phyloP scores from a whole-genome alignment of 1,284 basidiomycete species.

The Rhizoctonia solani region DNA sequence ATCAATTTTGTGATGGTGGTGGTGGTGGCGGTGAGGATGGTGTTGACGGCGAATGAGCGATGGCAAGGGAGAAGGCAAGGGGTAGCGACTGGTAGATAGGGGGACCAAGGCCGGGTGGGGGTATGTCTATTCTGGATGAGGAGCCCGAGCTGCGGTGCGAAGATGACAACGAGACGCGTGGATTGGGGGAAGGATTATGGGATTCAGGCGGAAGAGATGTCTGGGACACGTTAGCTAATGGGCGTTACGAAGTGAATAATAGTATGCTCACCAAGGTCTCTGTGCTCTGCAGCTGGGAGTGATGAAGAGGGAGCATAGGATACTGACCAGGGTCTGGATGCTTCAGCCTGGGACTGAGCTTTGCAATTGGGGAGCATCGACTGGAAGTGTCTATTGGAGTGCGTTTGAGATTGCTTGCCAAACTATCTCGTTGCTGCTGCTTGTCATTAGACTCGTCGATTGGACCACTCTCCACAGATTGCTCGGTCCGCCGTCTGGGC shows the following conservation, averaged over 20 bases:
- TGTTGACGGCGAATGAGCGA: no score
- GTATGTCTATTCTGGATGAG: slow-evolving; percentile 14
- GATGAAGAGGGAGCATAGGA: neutral
- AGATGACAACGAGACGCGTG: slow-evolving; percentile 1
- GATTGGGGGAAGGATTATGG: neutral
- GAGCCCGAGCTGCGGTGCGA: slow-evolving; percentile 11
- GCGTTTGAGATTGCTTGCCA: slow-evolving; percentile 13
- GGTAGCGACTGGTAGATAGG: neutral
- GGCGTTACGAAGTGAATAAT: neutral
- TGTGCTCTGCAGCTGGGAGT: neutral
- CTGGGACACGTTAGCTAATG: neutral
- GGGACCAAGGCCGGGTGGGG: slow-evolving; percentile 25
- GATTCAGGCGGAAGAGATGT: neutral
- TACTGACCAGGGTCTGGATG: neutral
- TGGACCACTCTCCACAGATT: neutral
- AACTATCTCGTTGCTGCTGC: slow-evolving; percentile 3
- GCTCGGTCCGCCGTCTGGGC: neutral
- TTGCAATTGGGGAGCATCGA: neutral
- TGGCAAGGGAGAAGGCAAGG: no score
- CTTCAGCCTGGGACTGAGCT: neutral
- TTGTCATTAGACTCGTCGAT: neutral
- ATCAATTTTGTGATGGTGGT: neutral
- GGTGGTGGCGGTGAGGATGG: no score
- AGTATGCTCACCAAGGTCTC: slow-evolving; percentile 1
- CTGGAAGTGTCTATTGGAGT: neutral